Evolutionary conservation across 768 basidiomycete genomes (phyloP), one percentile per base, ranked within the genome.

Genomic region (Podaxis sp.): DNA sequence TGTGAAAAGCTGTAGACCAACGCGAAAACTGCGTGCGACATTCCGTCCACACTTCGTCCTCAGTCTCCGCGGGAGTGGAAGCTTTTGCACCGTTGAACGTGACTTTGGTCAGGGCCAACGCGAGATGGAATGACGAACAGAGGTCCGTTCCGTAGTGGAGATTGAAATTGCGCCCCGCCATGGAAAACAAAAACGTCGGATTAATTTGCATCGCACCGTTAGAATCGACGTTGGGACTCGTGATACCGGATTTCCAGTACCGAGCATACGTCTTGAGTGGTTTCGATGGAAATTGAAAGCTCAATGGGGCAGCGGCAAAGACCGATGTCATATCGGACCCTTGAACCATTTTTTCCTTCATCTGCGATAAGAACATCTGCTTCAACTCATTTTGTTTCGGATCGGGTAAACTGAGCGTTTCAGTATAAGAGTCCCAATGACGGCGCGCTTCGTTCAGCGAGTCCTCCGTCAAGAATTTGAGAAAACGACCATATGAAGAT

Each of bases 121-220:
- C 76, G 20, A 80, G 73, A 64, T 82, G 81, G 66, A 84, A 84
- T 7, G 74, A 63, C 3, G 69, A 22, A 4, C 80, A 62, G 4
- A 80, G 83, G 62, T 81, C 75, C 1, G 78, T 77, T 6, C 77
- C 80, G 63, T 82, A 79, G 58, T 84, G 80, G 1, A 81, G 73
- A 17, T 72, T 67, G 62, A 75, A 82, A 2, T 68, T 74, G 60
- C 72, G 68, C 8, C 81, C 81, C 15, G 67, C 69, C 6, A 71
- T 66, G 2, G 78, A 78, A 65, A 79, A 81, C 0, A 75, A 73
- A 55, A 83, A 83, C 0, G 80, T 80, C 2, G 83, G 83, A 64
- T 85, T 85, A 36, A 78, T 57, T 28, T 74, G 61, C 4, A 66
- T 76, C 4, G 65, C 54, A 2, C 66, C 48, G 28, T 63, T 56